These are phyloP conservation scores for Monosporozyma yasuniensis DNA, from an alignment of 805 yeast species.

Conservation along the genomic window DNA sequence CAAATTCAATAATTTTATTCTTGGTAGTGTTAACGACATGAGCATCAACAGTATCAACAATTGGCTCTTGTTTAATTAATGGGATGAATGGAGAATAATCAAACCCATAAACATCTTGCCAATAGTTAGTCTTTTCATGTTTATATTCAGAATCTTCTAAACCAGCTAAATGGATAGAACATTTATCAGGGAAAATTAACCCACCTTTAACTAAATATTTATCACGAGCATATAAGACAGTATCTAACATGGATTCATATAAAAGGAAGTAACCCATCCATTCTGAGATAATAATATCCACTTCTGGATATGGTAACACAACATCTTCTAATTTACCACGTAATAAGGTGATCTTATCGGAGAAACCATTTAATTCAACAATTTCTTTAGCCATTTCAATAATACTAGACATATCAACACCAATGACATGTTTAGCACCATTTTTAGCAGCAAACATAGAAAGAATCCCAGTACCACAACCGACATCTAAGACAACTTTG, in stretches of 20 bases:
- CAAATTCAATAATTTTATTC: conserved; percentile 65
- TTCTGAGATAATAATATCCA: conserved; percentile 91
- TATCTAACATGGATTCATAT: conserved; percentile 96
- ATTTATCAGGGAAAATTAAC: conserved; percentile 88
- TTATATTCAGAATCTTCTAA: conserved; percentile 90
- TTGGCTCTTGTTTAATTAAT: conserved; percentile 83
- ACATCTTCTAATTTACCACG: conserved; percentile 95
- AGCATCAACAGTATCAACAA: conserved; percentile 90
- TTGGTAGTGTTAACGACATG: conserved; percentile 66
- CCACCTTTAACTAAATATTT: conserved; percentile 72
- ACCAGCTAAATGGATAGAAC: conserved; percentile 81
- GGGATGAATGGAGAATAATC: conserved; percentile 88
- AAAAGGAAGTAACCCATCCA: conserved; percentile 99
- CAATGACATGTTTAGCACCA: conserved; percentile 97
- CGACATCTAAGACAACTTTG: conserved; percentile 92
- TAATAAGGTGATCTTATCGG: conserved; percentile 76
- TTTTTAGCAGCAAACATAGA: conserved; percentile 98
- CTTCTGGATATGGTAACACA: conserved; percentile 71
- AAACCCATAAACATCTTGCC: conserved; percentile 97
- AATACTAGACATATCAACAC: conserved; percentile 94
- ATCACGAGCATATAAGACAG: conserved; percentile 91
- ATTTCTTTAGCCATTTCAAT: conserved; percentile 94
- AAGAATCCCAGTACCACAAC: conserved; percentile 97
- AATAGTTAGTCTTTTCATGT: conserved; percentile 80
- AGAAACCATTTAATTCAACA: conserved; percentile 71